Percentiles rank a stretch among this genome's conserved stretches.
Evolutionary conservation across 768 basidiomycete genomes (phyloP).

Genomic region (Panus rudis): DNA sequence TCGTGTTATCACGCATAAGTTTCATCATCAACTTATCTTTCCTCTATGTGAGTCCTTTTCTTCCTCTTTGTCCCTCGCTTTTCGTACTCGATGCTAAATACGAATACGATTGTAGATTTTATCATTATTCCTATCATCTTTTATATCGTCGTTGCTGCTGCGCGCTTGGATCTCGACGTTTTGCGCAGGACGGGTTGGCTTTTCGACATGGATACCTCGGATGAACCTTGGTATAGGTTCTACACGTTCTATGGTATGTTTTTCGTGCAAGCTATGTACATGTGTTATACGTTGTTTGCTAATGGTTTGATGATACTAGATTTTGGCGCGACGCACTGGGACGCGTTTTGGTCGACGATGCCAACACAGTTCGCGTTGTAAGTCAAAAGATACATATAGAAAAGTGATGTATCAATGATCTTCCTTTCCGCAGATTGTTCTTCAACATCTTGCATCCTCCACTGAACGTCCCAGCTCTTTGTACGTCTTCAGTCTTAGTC

Average conservation of each 20-base stretch:
- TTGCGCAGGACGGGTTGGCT: constrained; percentile 76
- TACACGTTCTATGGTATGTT: constrained; percentile 72
- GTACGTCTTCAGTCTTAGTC: constrained; percentile 29
- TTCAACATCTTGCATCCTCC: constrained; percentile 84
- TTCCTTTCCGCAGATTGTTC: constrained; percentile 45
- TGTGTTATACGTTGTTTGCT: neutral
- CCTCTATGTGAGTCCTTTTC: constrained; percentile 62
- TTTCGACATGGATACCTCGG: constrained; percentile 60
- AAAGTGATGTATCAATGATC: neutral
- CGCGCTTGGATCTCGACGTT: constrained; percentile 47
- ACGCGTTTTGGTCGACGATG: constrained; percentile 71
- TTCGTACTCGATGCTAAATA: neutral
- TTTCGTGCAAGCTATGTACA: neutral
- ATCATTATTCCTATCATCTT: constrained; percentile 75
- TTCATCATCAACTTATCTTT: constrained; percentile 86
- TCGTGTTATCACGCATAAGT: constrained; percentile 71
- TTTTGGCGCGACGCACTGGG: constrained; percentile 49
- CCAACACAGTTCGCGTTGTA: constrained; percentile 92
- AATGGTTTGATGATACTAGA: constrained; percentile 38
- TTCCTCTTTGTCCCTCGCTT: neutral
- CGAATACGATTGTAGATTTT: constrained; percentile 53
- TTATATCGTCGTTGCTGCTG: constrained; percentile 69
- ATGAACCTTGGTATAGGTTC: constrained; percentile 73
- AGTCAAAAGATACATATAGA: constrained; percentile 28
- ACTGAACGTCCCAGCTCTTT: constrained; percentile 83